Evolutionary conservation across 2,329 filamentous ascomycete species (phyloP).

Genomic region (Chaetomium sp.): DNA sequence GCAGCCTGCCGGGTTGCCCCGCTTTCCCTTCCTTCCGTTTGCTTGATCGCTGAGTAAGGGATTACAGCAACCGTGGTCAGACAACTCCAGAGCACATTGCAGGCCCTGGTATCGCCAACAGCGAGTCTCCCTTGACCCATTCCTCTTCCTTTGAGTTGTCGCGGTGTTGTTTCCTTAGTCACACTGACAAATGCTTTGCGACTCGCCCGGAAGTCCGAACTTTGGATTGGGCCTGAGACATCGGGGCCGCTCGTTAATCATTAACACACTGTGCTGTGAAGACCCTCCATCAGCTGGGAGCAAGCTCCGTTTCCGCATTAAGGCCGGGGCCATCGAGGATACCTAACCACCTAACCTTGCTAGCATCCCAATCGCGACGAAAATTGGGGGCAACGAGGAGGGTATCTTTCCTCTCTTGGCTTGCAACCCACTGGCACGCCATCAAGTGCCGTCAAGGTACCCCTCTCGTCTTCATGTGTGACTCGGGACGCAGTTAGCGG

Average conservation of each 20-base stretch:
- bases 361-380: too few species aligned
- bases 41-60: constrained; percentile 23
- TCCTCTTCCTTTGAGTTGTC: not conserved
- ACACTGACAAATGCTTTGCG: constrained; percentile 15
- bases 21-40: not conserved
- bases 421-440: too few species aligned
- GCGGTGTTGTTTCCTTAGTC: constrained; percentile 9
- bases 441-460: too few species aligned
- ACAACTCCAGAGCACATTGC: not conserved
- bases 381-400: too few species aligned
- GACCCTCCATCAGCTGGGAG: too few species aligned
- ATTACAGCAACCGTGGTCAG: constrained; percentile 16
- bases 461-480: too few species aligned
- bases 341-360: too few species aligned
- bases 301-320: too few species aligned
- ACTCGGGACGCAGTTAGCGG: too few species aligned
- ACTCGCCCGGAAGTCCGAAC: not conserved
- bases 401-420: too few species aligned
- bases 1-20: not conserved
- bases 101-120: not conserved
- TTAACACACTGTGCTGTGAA: too few species aligned
- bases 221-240: not conserved
- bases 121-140: not conserved
- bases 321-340: too few species aligned
- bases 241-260: not conserved